Conservation (phyloP, 1,284 basidiomycete genomes). For the Leccinum solheimii region DNA sequence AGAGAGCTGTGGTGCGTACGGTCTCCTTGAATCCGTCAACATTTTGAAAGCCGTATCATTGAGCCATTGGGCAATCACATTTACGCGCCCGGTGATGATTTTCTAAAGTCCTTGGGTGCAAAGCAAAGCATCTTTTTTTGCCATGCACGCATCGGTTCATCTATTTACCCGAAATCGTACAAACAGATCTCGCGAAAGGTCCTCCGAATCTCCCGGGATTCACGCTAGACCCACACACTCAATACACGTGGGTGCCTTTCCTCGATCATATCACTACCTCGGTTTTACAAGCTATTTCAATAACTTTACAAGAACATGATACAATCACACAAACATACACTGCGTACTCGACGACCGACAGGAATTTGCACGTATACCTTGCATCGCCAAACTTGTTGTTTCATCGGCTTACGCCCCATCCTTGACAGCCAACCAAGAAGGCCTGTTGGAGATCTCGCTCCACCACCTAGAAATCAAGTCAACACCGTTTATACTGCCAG, state of each 20-base stretch:
- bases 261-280: not conserved
- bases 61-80: not conserved
- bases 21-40: not conserved
- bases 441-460: slow-evolving; percentile 4
- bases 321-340: not conserved
- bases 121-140: not conserved
- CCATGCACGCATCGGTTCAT: not conserved
- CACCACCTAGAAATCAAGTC: slow-evolving; percentile 32
- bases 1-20: not conserved
- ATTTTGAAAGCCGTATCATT: not conserved
- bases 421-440: not conserved
- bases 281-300: too few species aligned
- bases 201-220: slow-evolving; percentile 5
- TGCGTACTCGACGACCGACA: not conserved
- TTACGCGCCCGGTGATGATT: too few species aligned
- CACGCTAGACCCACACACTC: not conserved
- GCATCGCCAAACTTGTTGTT: not conserved
- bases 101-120: not conserved
- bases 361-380: too few species aligned
- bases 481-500: not conserved
- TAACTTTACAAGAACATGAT: not conserved
- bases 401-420: not conserved
- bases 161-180: not conserved
- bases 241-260: not conserved
- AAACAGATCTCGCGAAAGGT: not conserved